Conservation (phyloP, 345 rosid genomes). For the Corchorus capsularis region DNA sequence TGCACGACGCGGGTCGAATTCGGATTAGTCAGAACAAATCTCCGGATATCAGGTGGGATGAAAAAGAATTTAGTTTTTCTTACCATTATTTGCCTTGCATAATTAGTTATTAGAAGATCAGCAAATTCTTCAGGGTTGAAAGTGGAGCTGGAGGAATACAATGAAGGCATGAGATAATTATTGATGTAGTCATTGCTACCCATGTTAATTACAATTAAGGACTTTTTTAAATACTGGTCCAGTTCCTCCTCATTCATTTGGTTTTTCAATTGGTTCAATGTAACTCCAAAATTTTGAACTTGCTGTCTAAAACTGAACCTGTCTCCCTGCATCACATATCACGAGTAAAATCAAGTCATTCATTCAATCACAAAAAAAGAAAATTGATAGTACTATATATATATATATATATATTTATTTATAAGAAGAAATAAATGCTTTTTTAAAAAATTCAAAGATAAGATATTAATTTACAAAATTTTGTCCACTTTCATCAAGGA, state of each 20-base stretch:
- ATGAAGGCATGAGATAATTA: constrained; percentile 64
- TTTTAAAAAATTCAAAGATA: neutral
- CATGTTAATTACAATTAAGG: constrained; percentile 57
- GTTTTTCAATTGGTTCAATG: constrained; percentile 47
- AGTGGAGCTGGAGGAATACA: constrained; percentile 48
- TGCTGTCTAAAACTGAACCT: constrained; percentile 63
- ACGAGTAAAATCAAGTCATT: neutral
- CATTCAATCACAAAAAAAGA: neutral
- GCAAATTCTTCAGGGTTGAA: constrained; percentile 58
- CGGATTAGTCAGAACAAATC: too few species aligned
- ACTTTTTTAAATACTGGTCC: constrained; percentile 42
- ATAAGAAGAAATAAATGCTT: neutral
- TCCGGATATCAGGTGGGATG: neutral
- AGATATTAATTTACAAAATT: constrained; percentile 28
- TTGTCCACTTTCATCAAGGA: constrained; percentile 69
- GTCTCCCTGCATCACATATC: constrained; percentile 53
- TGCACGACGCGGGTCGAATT: too few species aligned
- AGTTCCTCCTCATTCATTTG: constrained; percentile 31
- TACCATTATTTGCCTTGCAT: constrained; percentile 52
- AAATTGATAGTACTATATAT: too few species aligned
- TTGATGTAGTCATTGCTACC: constrained; percentile 89
- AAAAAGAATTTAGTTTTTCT: neutral
- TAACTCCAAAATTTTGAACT: constrained; percentile 57
- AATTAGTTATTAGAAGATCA: constrained; percentile 52
- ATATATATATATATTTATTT: too few species aligned